phyloP scores from a whole-genome alignment of 345 rosid species.

The Populus davidiana region DNA sequence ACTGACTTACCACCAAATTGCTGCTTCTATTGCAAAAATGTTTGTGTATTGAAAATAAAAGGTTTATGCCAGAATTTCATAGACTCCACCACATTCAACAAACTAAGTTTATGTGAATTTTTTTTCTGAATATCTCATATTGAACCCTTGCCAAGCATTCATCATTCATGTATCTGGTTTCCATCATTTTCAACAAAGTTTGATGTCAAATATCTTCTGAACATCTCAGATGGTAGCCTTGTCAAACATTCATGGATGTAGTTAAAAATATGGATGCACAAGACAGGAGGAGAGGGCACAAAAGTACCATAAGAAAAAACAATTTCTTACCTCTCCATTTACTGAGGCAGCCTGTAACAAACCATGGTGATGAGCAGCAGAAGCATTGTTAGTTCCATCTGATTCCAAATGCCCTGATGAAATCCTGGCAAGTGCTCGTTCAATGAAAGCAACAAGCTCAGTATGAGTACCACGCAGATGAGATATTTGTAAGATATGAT shows the following conservation, averaged over 20 bases:
- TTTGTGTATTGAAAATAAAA: not conserved
- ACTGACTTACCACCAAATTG: not conserved
- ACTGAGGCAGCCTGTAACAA: constrained; percentile 46
- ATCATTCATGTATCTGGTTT: not conserved
- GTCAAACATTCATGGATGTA: not conserved
- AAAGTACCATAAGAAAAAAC: not conserved
- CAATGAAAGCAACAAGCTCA: constrained; percentile 85
- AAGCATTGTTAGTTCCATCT: constrained; percentile 46
- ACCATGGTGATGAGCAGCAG: constrained; percentile 45
- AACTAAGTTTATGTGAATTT: not conserved
- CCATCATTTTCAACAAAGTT: not conserved
- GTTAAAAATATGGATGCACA: not conserved
- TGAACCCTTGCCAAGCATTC: not conserved
- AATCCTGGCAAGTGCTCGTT: constrained; percentile 74
- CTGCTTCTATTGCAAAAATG: not conserved
- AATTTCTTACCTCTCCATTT: constrained; percentile 60
- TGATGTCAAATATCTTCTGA: not conserved
- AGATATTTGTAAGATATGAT: constrained; percentile 95
- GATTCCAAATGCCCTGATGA: constrained; percentile 74
- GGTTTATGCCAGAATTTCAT: not conserved
- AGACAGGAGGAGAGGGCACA: not conserved
- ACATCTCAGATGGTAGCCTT: not conserved
- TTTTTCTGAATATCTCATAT: not conserved
- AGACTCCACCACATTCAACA: not conserved
- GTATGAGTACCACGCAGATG: constrained; percentile 79